Conservation (phyloP, 2,329 filamentous ascomycete genomes). For the Pleurostoma richardsiae region DNA sequence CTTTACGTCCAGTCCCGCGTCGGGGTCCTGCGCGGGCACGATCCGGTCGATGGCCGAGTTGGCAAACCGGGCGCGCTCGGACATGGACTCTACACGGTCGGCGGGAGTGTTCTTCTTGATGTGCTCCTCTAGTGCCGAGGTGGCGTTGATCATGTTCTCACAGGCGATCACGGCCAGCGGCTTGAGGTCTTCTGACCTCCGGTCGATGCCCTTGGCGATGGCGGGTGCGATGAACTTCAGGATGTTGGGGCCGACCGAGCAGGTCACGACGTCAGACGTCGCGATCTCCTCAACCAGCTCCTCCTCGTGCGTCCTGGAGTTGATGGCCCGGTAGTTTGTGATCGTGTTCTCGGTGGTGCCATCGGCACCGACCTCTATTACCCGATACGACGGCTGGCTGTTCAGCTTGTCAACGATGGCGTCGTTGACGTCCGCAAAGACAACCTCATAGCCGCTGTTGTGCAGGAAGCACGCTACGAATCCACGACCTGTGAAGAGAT, state of each 20-base stretch:
- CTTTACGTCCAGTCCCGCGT: constrained; percentile 81
- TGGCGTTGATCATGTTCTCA: constrained; percentile 95
- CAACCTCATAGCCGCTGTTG: constrained; percentile 90
- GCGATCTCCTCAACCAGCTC: constrained; percentile 82
- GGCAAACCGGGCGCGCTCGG: constrained; percentile 78
- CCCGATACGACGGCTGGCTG: constrained; percentile 70
- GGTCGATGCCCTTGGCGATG: constrained; percentile 89
- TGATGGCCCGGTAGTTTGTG: constrained; percentile 94
- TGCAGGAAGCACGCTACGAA: constrained; percentile 91
- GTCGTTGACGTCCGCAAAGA: constrained; percentile 94
- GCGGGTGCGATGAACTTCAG: constrained; percentile 94
- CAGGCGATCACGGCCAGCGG: constrained; percentile 93
- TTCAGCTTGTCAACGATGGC: constrained; percentile 76
- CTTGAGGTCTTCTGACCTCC: constrained; percentile 55
- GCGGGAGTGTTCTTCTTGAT: constrained; percentile 74
- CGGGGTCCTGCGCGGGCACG: constrained; percentile 79
- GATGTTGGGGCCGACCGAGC: constrained; percentile 93
- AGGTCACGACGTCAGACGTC: constrained; percentile 87
- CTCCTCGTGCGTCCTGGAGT: constrained; percentile 80
- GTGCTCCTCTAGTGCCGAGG: constrained; percentile 76
- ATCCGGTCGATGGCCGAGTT: constrained; percentile 99
- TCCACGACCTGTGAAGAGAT: constrained; percentile 50
- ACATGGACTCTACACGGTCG: constrained; percentile 62
- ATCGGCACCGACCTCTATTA: constrained; percentile 86
- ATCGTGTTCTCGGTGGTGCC: constrained; percentile 78